These are phyloP conservation scores for Neofusicoccum cordaticola DNA, from an alignment of 2,329 filamentous ascomycete genomes.

Conservation along the genomic window DNA sequence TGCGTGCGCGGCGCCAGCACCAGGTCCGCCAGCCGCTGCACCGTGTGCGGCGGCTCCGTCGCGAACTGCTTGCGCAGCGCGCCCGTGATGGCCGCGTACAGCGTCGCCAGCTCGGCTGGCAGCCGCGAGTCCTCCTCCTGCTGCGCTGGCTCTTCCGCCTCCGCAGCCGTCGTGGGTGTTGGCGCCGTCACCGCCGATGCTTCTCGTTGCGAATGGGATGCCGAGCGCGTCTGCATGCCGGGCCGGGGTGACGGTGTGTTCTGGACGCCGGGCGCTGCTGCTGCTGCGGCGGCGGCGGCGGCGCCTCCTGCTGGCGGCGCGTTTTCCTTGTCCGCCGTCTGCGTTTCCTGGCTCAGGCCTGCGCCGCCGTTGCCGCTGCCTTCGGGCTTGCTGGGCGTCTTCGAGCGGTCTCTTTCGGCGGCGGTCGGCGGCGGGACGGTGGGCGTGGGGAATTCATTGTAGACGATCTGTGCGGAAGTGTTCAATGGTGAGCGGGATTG, in stretches of 20 bases:
- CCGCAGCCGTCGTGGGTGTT: neutral
- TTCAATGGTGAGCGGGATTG: conserved; percentile 12
- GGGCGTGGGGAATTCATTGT: conserved; percentile 69
- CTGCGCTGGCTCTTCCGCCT: neutral
- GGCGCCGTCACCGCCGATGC: neutral
- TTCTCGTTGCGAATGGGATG: conserved; percentile 18
- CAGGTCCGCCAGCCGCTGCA: conserved; percentile 88
- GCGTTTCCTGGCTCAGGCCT: conserved; percentile 43
- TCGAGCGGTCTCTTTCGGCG: conserved; percentile 37
- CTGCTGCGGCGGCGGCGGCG: neutral
- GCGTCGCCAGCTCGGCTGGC: conserved; percentile 31
- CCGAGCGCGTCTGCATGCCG: conserved; percentile 44
- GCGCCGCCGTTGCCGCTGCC: conserved; percentile 20
- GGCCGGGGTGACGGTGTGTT: conserved; percentile 32
- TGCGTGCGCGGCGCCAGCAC: conserved; percentile 72
- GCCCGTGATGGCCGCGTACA: conserved; percentile 35
- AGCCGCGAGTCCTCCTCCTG: conserved; percentile 18
- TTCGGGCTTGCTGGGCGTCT: conserved; percentile 22
- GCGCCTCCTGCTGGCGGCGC: conserved; percentile 43
- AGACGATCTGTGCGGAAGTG: conserved; percentile 60
- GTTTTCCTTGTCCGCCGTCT: conserved; percentile 69
- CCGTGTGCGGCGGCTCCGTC: conserved; percentile 79
- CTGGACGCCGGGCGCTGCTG: neutral
- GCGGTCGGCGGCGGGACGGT: conserved; percentile 48
- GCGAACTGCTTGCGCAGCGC: conserved; percentile 67